phyloP scores from a whole-genome alignment of 192 early-diverging fungal species.

The Irineochytrium annulatum region DNA sequence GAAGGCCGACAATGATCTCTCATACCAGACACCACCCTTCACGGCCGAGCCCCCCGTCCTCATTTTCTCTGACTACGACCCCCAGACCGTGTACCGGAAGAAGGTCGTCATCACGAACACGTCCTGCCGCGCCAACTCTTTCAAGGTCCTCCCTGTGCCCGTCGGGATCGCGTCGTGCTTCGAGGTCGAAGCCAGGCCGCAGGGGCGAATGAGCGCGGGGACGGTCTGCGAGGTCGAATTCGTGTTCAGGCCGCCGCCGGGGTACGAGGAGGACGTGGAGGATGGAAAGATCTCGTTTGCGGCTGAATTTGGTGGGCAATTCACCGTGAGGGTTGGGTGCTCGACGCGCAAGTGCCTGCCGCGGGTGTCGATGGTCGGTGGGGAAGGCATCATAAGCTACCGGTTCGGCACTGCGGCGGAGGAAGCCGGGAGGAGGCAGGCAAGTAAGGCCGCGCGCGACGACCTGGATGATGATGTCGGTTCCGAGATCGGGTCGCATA shows the following conservation, averaged over 20 bases:
- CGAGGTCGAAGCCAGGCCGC: constrained; percentile 13
- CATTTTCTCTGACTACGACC: constrained; percentile 29
- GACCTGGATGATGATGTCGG: not conserved
- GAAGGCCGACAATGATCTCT: too few species aligned
- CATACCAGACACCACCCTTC: constrained; percentile 16
- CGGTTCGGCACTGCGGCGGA: not conserved
- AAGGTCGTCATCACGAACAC: constrained; percentile 29
- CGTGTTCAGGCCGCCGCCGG: constrained; percentile 24
- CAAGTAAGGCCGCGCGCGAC: not conserved
- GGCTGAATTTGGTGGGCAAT: constrained; percentile 23
- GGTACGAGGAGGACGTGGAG: constrained; percentile 23
- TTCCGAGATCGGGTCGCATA: not conserved
- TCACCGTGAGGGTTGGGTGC: constrained; percentile 19
- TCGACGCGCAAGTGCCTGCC: constrained; percentile 22
- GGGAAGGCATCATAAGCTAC: constrained; percentile 1
- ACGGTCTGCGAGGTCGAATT: constrained; percentile 24
- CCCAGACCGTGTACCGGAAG: constrained; percentile 15
- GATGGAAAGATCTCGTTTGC: constrained; percentile 21
- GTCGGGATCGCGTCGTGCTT: constrained; percentile 27
- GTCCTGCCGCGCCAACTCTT: constrained; percentile 28
- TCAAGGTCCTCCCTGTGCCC: constrained; percentile 21
- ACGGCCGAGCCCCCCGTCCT: constrained; percentile 15
- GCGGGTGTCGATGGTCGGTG: constrained; percentile 13
- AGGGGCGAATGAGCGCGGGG: constrained; percentile 32
- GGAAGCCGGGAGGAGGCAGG: not conserved